Evolutionary conservation across 805 yeast species (phyloP).

Genomic region (Candida tibetensis): DNA sequence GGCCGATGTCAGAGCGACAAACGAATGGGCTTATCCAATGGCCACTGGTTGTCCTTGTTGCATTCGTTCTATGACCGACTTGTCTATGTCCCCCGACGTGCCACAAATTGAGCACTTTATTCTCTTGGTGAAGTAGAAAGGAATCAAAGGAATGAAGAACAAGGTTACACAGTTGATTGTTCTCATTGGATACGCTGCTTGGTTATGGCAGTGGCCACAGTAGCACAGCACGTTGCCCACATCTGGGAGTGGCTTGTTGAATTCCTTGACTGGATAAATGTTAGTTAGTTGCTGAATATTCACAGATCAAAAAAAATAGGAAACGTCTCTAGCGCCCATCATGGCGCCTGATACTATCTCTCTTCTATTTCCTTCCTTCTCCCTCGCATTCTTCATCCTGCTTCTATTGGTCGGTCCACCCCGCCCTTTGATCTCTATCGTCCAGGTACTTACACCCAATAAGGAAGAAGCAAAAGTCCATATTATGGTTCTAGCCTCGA

Average conservation of each 20-base stretch:
- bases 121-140: constrained; percentile 51
- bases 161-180: constrained; percentile 52
- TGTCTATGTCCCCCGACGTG: constrained; percentile 32
- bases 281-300: neutral
- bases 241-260: constrained; percentile 30
- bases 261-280: constrained; percentile 29
- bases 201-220: constrained; percentile 61
- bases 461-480: constrained; percentile 34
- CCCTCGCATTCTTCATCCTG: no score
- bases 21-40: constrained; percentile 10
- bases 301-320: neutral
- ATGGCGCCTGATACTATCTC: no score
- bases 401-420: no score
- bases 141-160: constrained; percentile 54
- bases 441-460: constrained; percentile 29
- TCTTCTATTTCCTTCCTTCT: neutral
- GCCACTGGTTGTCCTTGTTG: constrained; percentile 36
- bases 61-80: constrained; percentile 22
- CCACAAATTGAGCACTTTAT: constrained; percentile 52
- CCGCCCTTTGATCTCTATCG: no score
- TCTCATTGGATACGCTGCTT: constrained; percentile 50
- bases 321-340: neutral
- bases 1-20: no score
- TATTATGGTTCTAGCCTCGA: constrained; percentile 6
- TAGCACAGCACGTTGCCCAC: constrained; percentile 34